These are phyloP conservation scores for Ustilago xerochloae DNA, from an alignment of 1,284 basidiomycete genomes.

Conservation along the genomic window DNA sequence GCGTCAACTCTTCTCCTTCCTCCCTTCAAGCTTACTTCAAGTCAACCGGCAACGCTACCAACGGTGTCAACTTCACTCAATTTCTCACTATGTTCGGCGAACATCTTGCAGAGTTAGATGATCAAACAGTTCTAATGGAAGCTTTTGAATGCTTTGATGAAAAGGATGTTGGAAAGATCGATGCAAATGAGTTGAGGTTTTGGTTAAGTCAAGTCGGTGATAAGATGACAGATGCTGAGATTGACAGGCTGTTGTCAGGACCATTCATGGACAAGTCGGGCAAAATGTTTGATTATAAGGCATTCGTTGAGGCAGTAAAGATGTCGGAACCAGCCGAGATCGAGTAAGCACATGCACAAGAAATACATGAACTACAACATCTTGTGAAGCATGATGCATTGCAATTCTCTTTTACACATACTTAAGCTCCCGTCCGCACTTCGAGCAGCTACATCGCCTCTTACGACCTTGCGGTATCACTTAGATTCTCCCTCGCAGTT, in stretches of 20 bases:
- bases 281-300: slow-evolving; percentile 65
- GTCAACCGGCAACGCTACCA: not conserved
- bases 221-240: slow-evolving; percentile 59
- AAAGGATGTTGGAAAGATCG: slow-evolving; percentile 60
- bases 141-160: slow-evolving; percentile 68
- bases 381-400: no score
- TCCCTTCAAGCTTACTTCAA: slow-evolving; percentile 33
- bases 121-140: slow-evolving; percentile 57
- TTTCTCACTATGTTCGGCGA: slow-evolving; percentile 67
- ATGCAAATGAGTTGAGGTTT: slow-evolving; percentile 56
- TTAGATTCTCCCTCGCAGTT: no score
- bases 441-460: no score
- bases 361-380: no score
- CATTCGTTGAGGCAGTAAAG: slow-evolving; percentile 65
- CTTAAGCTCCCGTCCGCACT: no score
- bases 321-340: slow-evolving; percentile 63
- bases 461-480: no score
- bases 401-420: no score
- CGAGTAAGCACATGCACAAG: slow-evolving; percentile 23
- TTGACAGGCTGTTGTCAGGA: slow-evolving; percentile 55
- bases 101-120: slow-evolving; percentile 58
- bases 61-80: slow-evolving; percentile 61
- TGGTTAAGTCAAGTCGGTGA: slow-evolving; percentile 63
- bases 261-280: slow-evolving; percentile 62
- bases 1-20: slow-evolving; percentile 31